Conservation (phyloP, 305 asterid species). For the Solanum hybrid region DNA sequence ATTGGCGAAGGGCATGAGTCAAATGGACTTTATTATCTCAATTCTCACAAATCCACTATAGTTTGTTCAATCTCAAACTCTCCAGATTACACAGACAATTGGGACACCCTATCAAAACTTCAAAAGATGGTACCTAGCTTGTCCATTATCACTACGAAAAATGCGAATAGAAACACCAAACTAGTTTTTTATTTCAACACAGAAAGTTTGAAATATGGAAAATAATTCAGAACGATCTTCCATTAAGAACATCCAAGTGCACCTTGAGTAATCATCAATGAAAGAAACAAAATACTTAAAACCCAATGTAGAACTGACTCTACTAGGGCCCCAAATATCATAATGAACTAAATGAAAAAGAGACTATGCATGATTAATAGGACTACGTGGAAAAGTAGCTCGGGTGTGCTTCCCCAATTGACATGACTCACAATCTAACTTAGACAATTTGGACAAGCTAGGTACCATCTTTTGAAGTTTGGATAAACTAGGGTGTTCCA, state of each 20-base stretch:
- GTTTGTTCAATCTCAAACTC: neutral
- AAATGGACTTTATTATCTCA: neutral
- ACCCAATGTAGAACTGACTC: neutral
- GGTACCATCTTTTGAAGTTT: neutral
- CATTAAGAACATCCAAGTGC: neutral
- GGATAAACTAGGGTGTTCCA: neutral
- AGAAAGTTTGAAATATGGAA: neutral
- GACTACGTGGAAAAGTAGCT: neutral
- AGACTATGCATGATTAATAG: neutral
- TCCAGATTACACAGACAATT: neutral
- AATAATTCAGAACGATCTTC: neutral
- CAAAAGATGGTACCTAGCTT: neutral
- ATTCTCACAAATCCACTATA: neutral
- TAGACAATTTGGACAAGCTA: neutral
- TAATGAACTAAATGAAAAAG: neutral
- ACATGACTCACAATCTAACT: neutral
- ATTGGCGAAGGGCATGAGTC: neutral
- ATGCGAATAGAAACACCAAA: neutral
- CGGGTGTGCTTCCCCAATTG: neutral
- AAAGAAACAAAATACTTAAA: neutral
- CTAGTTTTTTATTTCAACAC: neutral
- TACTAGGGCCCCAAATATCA: neutral
- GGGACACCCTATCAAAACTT: neutral
- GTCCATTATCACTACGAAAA: neutral
- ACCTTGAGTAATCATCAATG: neutral